phyloP scores from a whole-genome alignment of 2,329 filamentous ascomycete species.

The Fusarium tjaetaba region DNA sequence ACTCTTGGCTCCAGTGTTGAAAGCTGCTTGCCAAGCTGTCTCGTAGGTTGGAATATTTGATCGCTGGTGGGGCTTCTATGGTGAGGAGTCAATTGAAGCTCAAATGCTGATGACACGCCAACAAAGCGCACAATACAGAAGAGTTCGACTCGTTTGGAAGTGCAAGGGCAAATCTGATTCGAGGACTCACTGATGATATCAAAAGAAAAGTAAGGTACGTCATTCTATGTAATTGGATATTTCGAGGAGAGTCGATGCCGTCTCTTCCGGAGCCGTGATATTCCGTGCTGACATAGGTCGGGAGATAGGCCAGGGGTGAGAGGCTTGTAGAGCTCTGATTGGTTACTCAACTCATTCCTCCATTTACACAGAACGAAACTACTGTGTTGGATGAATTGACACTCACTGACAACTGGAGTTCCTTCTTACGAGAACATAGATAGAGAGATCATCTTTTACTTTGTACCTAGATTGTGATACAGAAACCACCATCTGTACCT shows the following conservation, averaged over 20 bases:
- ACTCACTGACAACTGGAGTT: not conserved
- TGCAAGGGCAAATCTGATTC: not conserved
- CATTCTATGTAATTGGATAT: not conserved
- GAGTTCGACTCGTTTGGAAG: not conserved
- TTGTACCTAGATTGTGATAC: not conserved
- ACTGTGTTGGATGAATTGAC: not conserved
- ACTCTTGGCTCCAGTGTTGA: slow-evolving; percentile 34
- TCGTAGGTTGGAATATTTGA: slow-evolving; percentile 12
- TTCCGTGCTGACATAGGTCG: slow-evolving; percentile 30
- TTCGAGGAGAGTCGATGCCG: slow-evolving; percentile 13
- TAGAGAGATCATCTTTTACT: not conserved
- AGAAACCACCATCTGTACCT: not conserved
- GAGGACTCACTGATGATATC: not conserved
- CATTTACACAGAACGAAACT: not conserved
- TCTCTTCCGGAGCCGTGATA: slow-evolving; percentile 34
- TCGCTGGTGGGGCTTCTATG: slow-evolving; percentile 26
- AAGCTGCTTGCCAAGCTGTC: slow-evolving; percentile 17
- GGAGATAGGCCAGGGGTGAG: slow-evolving; percentile 4
- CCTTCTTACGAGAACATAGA: not conserved
- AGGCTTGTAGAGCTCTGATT: slow-evolving; percentile 12
- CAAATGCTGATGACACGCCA: not conserved
- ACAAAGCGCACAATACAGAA: not conserved
- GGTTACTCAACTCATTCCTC: not conserved
- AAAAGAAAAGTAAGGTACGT: not conserved
- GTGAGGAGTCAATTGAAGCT: slow-evolving; percentile 16